Percentiles rank a stretch among this genome's conserved stretches.
Conservation (phyloP, 306 rosid genomes). For the Vicia villosa region DNA sequence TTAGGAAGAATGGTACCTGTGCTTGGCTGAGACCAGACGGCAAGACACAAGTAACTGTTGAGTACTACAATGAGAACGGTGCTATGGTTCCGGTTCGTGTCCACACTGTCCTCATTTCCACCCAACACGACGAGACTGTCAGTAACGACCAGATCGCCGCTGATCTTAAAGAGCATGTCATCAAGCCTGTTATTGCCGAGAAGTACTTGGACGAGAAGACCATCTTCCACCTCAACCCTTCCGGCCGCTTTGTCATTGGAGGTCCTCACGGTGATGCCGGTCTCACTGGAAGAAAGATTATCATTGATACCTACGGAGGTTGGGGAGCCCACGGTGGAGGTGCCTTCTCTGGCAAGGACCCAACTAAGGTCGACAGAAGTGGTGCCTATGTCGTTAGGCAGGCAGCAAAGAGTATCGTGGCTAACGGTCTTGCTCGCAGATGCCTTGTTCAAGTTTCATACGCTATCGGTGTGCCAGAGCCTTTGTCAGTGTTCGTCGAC, state of each 20-base stretch:
- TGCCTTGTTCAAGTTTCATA: conserved; percentile 92
- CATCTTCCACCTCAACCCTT: conserved; percentile 99
- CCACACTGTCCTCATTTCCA: conserved; percentile 98
- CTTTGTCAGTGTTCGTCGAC: conserved; percentile 84
- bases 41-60: conserved; percentile 96
- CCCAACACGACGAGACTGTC: conserved; percentile 98
- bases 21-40: conserved; percentile 99
- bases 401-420: conserved; percentile 98
- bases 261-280: conserved; percentile 99
- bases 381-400: conserved; percentile 97
- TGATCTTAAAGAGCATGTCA: conserved; percentile 94
- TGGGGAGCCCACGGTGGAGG: conserved; percentile 99
- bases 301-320: conserved; percentile 96
- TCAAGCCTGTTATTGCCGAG: conserved; percentile 94
- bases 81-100: conserved; percentile 98
- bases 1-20: conserved; percentile 95
- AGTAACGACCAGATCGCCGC: conserved; percentile 93
- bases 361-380: conserved; percentile 99
- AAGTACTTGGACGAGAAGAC: conserved; percentile 97
- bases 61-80: conserved; percentile 85
- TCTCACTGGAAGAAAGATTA: conserved; percentile 97
- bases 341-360: conserved; percentile 99
- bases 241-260: conserved; percentile 98
- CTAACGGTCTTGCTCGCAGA: conserved; percentile 93
- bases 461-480: conserved; percentile 98